phyloP scores from a whole-genome alignment of 2,329 filamentous ascomycete genomes.

The Xylariaceae sp. region DNA sequence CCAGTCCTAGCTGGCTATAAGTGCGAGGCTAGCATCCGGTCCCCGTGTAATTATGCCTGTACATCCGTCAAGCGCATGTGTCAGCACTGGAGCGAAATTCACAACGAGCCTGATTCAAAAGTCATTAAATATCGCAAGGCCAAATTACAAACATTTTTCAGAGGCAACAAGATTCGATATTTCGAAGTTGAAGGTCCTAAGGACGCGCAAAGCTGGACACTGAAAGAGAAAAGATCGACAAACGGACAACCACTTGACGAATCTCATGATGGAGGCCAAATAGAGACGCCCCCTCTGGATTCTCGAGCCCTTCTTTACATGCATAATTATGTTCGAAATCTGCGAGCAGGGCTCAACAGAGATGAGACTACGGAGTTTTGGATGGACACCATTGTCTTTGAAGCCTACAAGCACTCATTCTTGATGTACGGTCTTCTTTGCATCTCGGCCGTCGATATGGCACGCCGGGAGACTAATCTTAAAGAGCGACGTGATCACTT shows the following conservation, averaged over 20 bases:
- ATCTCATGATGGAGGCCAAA: neutral
- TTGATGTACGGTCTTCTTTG: slow-evolving; percentile 12
- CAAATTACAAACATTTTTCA: slow-evolving; percentile 14
- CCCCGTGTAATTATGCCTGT: slow-evolving; percentile 10
- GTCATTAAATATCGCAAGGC: slow-evolving; percentile 10
- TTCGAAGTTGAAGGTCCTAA: slow-evolving; percentile 13
- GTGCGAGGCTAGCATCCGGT: slow-evolving; percentile 2
- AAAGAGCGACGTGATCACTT: slow-evolving; percentile 5
- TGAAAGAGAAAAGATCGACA: slow-evolving; percentile 1
- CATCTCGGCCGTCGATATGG: slow-evolving; percentile 10
- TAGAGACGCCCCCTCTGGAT: slow-evolving; percentile 7
- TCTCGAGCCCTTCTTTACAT: slow-evolving; percentile 11
- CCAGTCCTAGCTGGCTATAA: slow-evolving; percentile 8
- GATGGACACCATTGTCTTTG: slow-evolving; percentile 6
- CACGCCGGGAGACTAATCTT: slow-evolving; percentile 3
- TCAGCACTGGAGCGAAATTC: slow-evolving; percentile 13
- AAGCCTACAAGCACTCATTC: slow-evolving; percentile 10
- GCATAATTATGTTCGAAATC: slow-evolving; percentile 12
- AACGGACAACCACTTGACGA: neutral
- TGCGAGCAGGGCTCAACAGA: slow-evolving; percentile 7
- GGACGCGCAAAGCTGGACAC: slow-evolving; percentile 1
- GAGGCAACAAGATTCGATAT: slow-evolving; percentile 14
- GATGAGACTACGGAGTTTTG: slow-evolving; percentile 9
- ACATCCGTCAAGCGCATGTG: slow-evolving; percentile 13
- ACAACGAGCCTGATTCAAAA: slow-evolving; percentile 11